phyloP scores from a whole-genome alignment of 2,329 filamentous ascomycete species.

The Macrophomina phaseolina region DNA sequence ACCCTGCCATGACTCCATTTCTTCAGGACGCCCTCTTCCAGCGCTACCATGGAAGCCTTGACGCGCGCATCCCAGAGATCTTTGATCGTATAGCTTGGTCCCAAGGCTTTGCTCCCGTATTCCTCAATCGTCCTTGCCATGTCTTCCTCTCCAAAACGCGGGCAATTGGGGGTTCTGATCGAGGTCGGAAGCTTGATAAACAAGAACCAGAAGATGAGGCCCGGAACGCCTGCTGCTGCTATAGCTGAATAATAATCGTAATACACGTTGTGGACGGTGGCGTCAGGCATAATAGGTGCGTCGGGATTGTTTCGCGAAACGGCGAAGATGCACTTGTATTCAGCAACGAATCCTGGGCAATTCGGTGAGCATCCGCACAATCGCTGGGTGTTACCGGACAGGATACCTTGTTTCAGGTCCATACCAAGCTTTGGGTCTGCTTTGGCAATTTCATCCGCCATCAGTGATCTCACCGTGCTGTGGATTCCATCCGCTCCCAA shows the following conservation, averaged over 20 bases:
- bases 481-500: constrained; percentile 21
- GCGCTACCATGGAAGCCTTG: background rate
- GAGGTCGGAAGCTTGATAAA: background rate
- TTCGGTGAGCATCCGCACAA: background rate
- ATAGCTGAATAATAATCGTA: constrained; percentile 26
- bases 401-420: constrained; percentile 1
- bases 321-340: background rate
- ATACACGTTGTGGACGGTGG: constrained; percentile 29
- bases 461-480: constrained; percentile 8
- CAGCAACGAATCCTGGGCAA: background rate
- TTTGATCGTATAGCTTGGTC: background rate
- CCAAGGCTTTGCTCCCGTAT: constrained; percentile 10
- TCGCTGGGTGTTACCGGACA: background rate
- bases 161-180: background rate
- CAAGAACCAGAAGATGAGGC: constrained; percentile 2
- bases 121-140: constrained; percentile 31
- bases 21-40: constrained; percentile 10
- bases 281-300: background rate
- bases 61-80: background rate
- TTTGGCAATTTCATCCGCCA: constrained; percentile 18
- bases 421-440: background rate
- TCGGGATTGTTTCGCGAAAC: background rate
- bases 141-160: constrained; percentile 42
- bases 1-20: constrained; percentile 1
- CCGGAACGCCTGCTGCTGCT: constrained; percentile 28